Percentiles rank a stretch among this genome's conserved stretches.
These are phyloP conservation scores for Puccinia horiana DNA, from an alignment of 1,284 basidiomycete genomes.

Conservation along the genomic window DNA sequence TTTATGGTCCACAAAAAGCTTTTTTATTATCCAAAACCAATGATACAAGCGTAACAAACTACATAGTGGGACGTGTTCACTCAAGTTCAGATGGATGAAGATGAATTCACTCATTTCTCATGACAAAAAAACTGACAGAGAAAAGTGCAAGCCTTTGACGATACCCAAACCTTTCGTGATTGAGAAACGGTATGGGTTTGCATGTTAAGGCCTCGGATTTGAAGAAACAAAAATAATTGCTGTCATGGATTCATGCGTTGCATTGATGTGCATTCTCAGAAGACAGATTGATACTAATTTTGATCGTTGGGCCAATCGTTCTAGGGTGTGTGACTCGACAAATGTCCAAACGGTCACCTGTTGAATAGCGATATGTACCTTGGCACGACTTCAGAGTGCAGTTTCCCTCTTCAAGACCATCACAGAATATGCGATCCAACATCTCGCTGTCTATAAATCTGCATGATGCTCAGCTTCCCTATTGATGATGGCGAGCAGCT, in stretches of 20 bases:
- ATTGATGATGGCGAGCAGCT: slow-evolving; percentile 41
- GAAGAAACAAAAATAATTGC: not conserved
- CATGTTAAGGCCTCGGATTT: not conserved
- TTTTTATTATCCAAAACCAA: too few species aligned
- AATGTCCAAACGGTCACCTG: not conserved
- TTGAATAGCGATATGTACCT: not conserved
- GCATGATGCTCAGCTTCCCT: slow-evolving; percentile 13
- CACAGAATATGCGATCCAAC: not conserved
- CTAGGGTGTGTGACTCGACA: not conserved
- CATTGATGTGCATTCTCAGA: not conserved
- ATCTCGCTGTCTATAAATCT: slow-evolving; percentile 7
- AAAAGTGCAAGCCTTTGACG: too few species aligned
- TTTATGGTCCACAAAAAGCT: too few species aligned
- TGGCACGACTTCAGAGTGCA: not conserved
- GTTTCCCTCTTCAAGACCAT: not conserved
- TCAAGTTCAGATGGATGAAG: too few species aligned
- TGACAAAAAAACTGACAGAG: too few species aligned
- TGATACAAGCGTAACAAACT: too few species aligned
- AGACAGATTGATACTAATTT: not conserved
- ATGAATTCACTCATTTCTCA: too few species aligned
- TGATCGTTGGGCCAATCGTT: not conserved
- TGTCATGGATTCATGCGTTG: not conserved
- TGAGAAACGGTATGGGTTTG: not conserved
- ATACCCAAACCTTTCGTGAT: too few species aligned
- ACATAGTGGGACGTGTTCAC: too few species aligned